Base-by-base conservation (phyloP, 2,329 filamentous ascomycete genomes). In the Neocatenulostroma microsporum region DNA sequence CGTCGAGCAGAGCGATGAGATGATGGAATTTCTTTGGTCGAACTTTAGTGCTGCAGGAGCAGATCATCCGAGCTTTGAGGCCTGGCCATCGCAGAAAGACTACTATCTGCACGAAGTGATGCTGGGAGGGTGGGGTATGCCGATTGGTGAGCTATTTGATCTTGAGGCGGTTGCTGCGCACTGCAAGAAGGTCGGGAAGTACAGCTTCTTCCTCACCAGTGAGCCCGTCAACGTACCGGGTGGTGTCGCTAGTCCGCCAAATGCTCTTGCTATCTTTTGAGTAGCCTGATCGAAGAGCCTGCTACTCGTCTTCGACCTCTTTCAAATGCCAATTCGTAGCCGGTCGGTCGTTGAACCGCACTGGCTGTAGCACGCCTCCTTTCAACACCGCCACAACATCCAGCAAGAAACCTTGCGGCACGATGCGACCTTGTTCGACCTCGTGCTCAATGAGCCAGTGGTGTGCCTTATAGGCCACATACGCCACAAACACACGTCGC, bases 61-160 rank as follows among this genome's bases (percentile, higher is more conserved):
- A 1, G 60, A 63, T 40, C 58, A 61, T 40, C 60, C 60, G n/a
- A 50, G 46, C 15, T 62, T 60, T 54, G 62, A 52, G 47, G 57
- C 47, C 14, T 62, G 58, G 58, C 61, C 60, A 15, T 54, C 56
- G 17, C 55, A 60, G 45, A 54, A 59, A 40, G 51, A 56, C 5
- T 62, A 48, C 32, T 38, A 45, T 21, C 42, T 64, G 32, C 69
- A 72, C 49, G 67, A 72, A 51, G 62, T 70, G 1, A 59, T 72
- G 45, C 55, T 72, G 4, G 61, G 60, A 0, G 67, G 68, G 0
- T 72, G 66, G 66, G 68, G 69, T 0, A 67, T 64, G 47, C 68
- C 69, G 11, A 69, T 72, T 45, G 68, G 68, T 17, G 69, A 72
- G 51, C 48, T 72, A 3, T 72, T 70, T 45, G 63, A 70, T 50